Evolutionary conservation across 2,329 filamentous ascomycete species (phyloP).

Genomic region (Penicillium occitanis): DNA sequence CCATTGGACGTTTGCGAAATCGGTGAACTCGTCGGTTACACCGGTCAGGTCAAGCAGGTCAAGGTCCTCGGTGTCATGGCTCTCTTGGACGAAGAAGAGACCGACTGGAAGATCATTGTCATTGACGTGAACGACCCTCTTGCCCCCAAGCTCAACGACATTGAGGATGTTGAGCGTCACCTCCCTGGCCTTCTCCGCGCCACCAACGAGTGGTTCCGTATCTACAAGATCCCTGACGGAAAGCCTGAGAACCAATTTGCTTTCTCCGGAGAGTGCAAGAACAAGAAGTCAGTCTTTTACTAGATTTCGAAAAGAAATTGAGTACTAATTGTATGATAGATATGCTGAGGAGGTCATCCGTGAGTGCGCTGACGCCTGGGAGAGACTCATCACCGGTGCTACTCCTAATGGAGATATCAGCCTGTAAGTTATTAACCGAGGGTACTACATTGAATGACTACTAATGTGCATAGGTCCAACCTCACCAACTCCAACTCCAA

Average conservation of each 20-base stretch:
- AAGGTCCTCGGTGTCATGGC: constrained; percentile 99
- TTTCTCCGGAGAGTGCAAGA: constrained; percentile 99
- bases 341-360: constrained; percentile 94
- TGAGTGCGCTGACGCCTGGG: constrained; percentile 96
- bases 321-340: constrained; percentile 43
- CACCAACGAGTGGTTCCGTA: constrained; percentile 99
- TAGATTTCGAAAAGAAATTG: constrained; percentile 1
- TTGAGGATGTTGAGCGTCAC: constrained; percentile 98
- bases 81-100: constrained; percentile 98
- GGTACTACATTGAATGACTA: no score
- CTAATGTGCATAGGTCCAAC: constrained; percentile 42
- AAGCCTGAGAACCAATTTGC: constrained; percentile 99
- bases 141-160: constrained; percentile 93
- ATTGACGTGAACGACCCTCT: constrained; percentile 98
- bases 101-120: constrained; percentile 99
- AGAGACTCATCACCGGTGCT: constrained; percentile 92
- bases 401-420: constrained; percentile 72
- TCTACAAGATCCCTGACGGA: constrained; percentile 99
- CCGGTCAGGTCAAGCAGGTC: constrained; percentile 98
- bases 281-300: constrained; percentile 71
- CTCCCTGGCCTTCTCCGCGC: constrained; percentile 93
- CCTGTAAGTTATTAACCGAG: constrained; percentile 59
- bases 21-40: constrained; percentile 93
- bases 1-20: constrained; percentile 99
- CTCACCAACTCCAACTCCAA: constrained; percentile 70